phyloP scores from a whole-genome alignment of 139 green algal genomes.

The Parachlorella kessleri region DNA sequence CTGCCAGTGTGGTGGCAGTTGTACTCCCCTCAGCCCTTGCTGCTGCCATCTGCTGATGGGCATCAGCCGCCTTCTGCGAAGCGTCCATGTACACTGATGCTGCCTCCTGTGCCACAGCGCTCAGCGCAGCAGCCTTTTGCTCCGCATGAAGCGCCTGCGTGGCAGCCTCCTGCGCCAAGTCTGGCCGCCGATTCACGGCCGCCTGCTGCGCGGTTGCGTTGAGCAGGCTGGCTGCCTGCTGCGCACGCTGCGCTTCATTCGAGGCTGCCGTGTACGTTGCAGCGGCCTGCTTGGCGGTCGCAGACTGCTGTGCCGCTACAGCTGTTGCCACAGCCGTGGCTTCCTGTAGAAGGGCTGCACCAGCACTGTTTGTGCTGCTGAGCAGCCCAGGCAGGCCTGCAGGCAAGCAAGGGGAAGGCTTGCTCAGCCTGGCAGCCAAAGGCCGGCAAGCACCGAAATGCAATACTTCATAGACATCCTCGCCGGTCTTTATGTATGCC shows the following conservation, averaged over 20 bases:
- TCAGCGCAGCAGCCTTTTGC: background rate
- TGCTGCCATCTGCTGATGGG: background rate
- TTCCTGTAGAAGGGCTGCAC: no score
- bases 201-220: background rate
- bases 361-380: no score
- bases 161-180: background rate
- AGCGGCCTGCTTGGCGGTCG: background rate
- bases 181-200: background rate
- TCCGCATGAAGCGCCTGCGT: background rate
- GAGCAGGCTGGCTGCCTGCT: background rate
- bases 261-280: background rate
- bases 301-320: background rate
- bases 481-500: no score
- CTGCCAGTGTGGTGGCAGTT: no score
- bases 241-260: background rate
- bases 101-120: background rate
- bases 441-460: no score
- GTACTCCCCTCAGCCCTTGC: background rate
- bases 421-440: no score
- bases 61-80: background rate
- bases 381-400: no score
- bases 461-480: no score
- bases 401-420: no score
- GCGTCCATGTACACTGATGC: background rate
- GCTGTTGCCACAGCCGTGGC: background rate